Evolutionary conservation across 805 yeast species (phyloP), one percentile per base, ranked within the genome.

Genomic region (Maudiozyma barnettii): DNA sequence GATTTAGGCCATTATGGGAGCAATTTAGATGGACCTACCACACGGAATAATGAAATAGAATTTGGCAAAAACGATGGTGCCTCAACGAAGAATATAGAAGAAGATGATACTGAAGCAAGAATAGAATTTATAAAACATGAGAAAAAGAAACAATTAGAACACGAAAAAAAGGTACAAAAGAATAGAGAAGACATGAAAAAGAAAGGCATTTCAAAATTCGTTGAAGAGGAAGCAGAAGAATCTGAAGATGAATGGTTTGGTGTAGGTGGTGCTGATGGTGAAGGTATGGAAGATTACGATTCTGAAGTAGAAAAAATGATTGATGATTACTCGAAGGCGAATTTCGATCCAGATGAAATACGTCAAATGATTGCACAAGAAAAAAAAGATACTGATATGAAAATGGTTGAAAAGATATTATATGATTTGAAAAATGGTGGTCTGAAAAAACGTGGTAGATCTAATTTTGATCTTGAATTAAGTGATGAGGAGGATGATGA

Each of bases 171-270:
- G 36, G 50, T 54, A 41, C 55, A 48, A 35, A 56, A 61, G 45
- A 65, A 76, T 45, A 74, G 67, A 48, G 56, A 67, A 51, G 84
- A 79, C 51, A 64, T 82, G 70, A 83, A 76, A 51, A 67, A 74
- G 26, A 72, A 67, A 48, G 90, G 90, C 2, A 54, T 80, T 18
- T 72, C 72, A 45, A 71, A 76, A 22, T 74, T 86, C 46, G 70
- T 85, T 60, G 91, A 86, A 56, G 81, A 83, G 43, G 93, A 85
- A 68, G 95, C 95, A 40, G 89, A 78, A 54, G 95, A 86, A 67
- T 84, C 93, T 35, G 95, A 86, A 50, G 95, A 86, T 70, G 95
- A 86, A 68, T 86, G 88, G 85, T 76, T 76, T 44, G 95, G 93
- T 3, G 56, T 83, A 43, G 93, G 91, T 53, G 95, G 95, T 50